These are phyloP conservation scores for Fusarium coicis DNA, from an alignment of 2,329 filamentous ascomycete species.

Conservation along the genomic window DNA sequence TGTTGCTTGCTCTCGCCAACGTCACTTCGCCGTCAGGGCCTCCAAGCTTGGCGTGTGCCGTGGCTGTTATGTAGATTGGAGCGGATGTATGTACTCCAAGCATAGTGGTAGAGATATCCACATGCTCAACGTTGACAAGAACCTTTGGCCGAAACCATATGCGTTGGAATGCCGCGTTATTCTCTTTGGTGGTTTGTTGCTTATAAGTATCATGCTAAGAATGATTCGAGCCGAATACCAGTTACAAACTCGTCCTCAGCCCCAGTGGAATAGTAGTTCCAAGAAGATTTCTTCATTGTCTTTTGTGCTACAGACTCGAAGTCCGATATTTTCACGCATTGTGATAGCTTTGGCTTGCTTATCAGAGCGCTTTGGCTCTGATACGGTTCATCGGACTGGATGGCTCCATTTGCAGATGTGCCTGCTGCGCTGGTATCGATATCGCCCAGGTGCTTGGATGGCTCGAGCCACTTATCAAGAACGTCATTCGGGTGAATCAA, in stretches of 20 bases:
- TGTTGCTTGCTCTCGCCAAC: slow-evolving; percentile 6
- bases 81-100: not conserved
- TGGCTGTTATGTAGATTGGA: slow-evolving; percentile 24
- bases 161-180: not conserved
- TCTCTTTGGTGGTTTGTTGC: slow-evolving; percentile 13
- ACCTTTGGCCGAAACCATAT: slow-evolving; percentile 19
- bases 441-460: slow-evolving; percentile 9
- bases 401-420: not conserved
- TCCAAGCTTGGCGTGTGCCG: slow-evolving; percentile 18
- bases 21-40: slow-evolving; percentile 18
- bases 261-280: slow-evolving; percentile 28
- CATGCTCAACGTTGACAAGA: slow-evolving; percentile 19
- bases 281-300: slow-evolving; percentile 1
- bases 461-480: slow-evolving; percentile 18
- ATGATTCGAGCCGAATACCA: accelerated
- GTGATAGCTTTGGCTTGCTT: slow-evolving; percentile 8
- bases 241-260: slow-evolving; percentile 26
- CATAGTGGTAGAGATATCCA: slow-evolving; percentile 13
- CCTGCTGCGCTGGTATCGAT: not conserved
- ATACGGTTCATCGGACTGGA: not conserved
- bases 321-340: slow-evolving; percentile 13
- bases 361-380: not conserved
- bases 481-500: slow-evolving; percentile 20
- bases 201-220: not conserved
- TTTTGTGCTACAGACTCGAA: slow-evolving; percentile 11